Evolutionary conservation across 495 filamentous ascomycete species (phyloP).

Genomic region (Neurospora tetrasperma): DNA sequence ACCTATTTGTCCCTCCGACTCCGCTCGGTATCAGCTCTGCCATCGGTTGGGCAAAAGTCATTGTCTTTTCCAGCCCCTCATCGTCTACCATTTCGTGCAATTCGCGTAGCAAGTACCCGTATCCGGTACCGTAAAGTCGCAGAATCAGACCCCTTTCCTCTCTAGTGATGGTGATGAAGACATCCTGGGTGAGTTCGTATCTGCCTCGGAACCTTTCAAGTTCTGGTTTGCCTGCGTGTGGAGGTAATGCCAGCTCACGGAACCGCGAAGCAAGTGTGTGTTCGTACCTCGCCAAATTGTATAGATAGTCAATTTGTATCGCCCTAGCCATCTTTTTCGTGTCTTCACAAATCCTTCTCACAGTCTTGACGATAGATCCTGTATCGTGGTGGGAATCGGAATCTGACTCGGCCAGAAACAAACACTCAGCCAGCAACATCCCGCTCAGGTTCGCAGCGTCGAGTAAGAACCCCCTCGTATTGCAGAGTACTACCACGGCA

Average conservation of each 20-base stretch:
- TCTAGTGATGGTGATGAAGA: neutral
- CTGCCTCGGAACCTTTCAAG: neutral
- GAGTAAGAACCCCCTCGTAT: constrained; percentile 10
- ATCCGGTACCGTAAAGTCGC: neutral
- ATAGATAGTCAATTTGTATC: constrained; percentile 1
- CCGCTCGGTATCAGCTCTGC: constrained; percentile 3
- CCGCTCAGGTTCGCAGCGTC: constrained; percentile 12
- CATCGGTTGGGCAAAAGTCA: constrained; percentile 12
- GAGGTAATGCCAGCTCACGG: neutral
- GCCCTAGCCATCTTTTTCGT: neutral
- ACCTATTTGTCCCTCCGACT: constrained; percentile 8
- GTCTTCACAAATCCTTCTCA: neutral
- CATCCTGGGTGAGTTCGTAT: neutral
- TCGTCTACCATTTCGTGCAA: too few relatives aligned
- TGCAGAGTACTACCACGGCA: constrained; percentile 14
- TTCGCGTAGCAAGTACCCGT: constrained; percentile 6
- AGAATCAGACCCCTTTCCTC: neutral
- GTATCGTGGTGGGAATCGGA: neutral
- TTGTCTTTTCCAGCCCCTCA: neutral
- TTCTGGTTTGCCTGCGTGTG: neutral
- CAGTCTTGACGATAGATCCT: neutral
- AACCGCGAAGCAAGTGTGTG: neutral
- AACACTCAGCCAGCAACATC: constrained; percentile 7
- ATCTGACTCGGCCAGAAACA: neutral
- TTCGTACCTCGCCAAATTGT: constrained; percentile 1